Evolutionary conservation across 73 alveolate genomes (phyloP), one percentile per base, ranked within the genome.

Genomic region (Loxodes magnus): DNA sequence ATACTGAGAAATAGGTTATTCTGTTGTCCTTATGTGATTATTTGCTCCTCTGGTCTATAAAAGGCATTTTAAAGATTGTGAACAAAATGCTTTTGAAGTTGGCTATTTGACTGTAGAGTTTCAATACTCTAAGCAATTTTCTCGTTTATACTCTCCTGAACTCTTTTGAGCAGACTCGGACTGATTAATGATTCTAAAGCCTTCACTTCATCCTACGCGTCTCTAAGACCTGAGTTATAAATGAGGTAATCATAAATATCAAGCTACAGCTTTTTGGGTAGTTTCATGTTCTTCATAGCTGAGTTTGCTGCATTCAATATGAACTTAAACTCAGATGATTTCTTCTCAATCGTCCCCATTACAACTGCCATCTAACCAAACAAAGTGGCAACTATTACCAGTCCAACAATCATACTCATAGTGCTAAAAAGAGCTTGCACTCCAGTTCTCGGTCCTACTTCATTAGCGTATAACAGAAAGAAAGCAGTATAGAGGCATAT

Each of bases 381-480:
- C 7, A 76, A 41, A 2, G 27, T 22, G 22, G 90, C 90, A 42
- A 57, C 70, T 17, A 67, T 66, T 22, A 76, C 55, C 44, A 76
- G 70, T 12, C 81, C 82, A 4, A 49, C 31, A 7, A 59, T 23
- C 39, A 76, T 30, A 1, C 51, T 5, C 2, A 62, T 24, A 4
- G 75, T 10, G 15, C 39, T 48, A 38, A 61, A 53, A 25, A 63
- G 28, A n/a, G 57, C 17, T 38, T 76, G 65, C 12, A 49, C 37
- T n/a, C 22, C 52, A 22, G 58, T 57, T 19, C 51, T 42, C 15
- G 90, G 90, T 4, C 49, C 50, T 5, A 70, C 48, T 22, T 76
- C 90, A 54, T 76, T 76, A 1, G 84, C 90, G 10, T 64, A 38
- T 2, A 67, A 51, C 60, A 76, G 27, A 43, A 72, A 61, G 0